These are phyloP conservation scores for Trichoderma oligosporum DNA, from an alignment of 2,329 filamentous ascomycete genomes.

Conservation along the genomic window DNA sequence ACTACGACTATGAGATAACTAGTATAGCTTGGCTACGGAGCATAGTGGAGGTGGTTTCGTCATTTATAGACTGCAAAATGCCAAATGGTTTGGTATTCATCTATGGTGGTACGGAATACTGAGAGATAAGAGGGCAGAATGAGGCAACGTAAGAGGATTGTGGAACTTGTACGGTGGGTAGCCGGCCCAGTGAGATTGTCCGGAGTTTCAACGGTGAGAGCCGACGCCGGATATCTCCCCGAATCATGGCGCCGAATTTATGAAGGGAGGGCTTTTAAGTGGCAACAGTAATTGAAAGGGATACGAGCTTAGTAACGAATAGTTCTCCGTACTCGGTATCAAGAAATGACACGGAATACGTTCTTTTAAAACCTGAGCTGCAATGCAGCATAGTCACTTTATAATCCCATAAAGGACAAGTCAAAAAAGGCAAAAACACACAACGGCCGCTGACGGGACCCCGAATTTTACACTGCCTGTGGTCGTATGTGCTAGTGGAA, in stretches of 20 bases:
- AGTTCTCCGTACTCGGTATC: no score
- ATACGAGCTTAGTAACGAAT: neutral
- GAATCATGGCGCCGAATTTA: neutral
- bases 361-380: no score
- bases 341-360: no score
- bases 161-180: no score
- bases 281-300: neutral
- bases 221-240: conserved; percentile 12
- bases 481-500: no score
- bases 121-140: neutral
- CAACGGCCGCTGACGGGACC: no score
- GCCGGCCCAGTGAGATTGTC: neutral
- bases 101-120: neutral
- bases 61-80: neutral
- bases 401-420: no score
- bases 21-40: neutral
- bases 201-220: neutral
- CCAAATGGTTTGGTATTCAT: neutral
- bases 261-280: neutral
- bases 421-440: no score
- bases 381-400: no score
- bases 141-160: neutral
- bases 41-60: conserved; percentile 13
- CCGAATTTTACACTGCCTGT: no score
- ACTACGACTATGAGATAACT: neutral